Evolutionary conservation across 352 stramenopile genomes (phyloP), one percentile per base, ranked within the genome.

Genomic region (Globisporangium sylvaticum): DNA sequence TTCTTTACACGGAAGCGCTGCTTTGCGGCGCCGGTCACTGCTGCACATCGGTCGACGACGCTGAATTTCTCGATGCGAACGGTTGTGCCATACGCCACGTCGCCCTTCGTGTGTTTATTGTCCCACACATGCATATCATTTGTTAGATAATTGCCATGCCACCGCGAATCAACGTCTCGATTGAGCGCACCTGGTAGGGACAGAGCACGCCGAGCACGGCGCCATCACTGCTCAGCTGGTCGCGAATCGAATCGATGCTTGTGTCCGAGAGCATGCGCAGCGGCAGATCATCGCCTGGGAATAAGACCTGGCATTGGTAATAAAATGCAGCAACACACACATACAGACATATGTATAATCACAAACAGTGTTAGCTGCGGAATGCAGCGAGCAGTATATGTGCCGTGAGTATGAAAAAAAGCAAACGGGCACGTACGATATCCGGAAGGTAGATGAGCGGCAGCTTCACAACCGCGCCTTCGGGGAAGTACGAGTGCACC

Each of bases 231-330:
- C 71, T 71, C 3, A 92, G 64, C 12, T 88, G 67, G 18, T 76
- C 65, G 54, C 74, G 76, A 12, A 94, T 81, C 1, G 75, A 64
- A 3, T 77, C 74, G 9, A 92, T 55, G 37, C 68, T 83, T 18
- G 74, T 80, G 32, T 86, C 76, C 0, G 85, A 89, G 2, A 95
- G 76, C 79, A 94, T 76, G 6, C 88, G 78, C 69, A 95, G 65
- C 24, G 88, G 86, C 2, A 95, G 65, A 62, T 89, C 81, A 42
- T 94, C 86, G 14, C 87, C 86, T 20, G 88, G 88, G 66, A 95
- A 95, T 22, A 95, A 76, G 62, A 95, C 82, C 86, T 95, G 60
- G 1, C 44, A 22, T 20, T n/a, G 10, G 12, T 31, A 18, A 12
- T 6, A 9, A 20, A 1, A 24, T 50, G 18, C 4, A 42, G 3